Percentiles rank a stretch among this genome's conserved stretches.
Evolutionary conservation across 2,329 filamentous ascomycete species (phyloP).

Genomic region (Ophiosphaerella herpotricha): DNA sequence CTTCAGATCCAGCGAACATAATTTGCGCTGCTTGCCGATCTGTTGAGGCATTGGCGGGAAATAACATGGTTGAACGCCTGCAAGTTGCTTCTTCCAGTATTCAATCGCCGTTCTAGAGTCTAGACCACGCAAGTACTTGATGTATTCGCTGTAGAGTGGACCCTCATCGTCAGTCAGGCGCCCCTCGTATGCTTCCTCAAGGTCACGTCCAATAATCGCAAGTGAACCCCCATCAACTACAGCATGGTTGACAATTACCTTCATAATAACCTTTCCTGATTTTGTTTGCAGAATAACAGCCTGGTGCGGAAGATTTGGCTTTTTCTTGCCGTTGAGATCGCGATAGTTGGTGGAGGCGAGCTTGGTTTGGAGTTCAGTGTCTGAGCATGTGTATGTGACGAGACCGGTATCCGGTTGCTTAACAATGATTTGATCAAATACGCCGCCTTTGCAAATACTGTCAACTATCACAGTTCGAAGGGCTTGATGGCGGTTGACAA

Average conservation of each 20-base stretch:
- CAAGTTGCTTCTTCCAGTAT: conserved; percentile 40
- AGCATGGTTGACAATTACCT: conserved; percentile 43
- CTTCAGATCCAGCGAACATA: conserved; percentile 34
- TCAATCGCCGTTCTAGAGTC: conserved; percentile 25
- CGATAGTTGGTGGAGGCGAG: conserved; percentile 32
- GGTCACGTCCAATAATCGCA: conserved; percentile 35
- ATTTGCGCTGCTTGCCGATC: conserved; percentile 26
- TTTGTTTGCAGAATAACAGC: conserved; percentile 33
- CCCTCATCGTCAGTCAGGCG: conserved; percentile 28
- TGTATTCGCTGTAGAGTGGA: conserved; percentile 43
- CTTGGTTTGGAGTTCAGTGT: conserved; percentile 24
- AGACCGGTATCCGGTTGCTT: conserved; percentile 30
- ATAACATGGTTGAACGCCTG: conserved; percentile 37
- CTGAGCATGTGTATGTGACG: conserved; percentile 25
- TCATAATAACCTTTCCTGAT: conserved; percentile 35
- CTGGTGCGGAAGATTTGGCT: conserved; percentile 39
- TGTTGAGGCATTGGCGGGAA: conserved; percentile 34
- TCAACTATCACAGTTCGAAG: conserved; percentile 42
- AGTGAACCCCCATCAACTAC: conserved; percentile 42
- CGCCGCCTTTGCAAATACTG: conserved; percentile 41
- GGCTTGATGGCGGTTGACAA: conserved; percentile 39
- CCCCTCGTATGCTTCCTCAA: conserved; percentile 37
- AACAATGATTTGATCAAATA: conserved; percentile 43
- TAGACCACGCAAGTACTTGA: conserved; percentile 35
- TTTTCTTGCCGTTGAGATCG: conserved; percentile 35